These are phyloP conservation scores for Artemisia tridentata DNA, from an alignment of 129 eudicot genomes.

Conservation along the genomic window DNA sequence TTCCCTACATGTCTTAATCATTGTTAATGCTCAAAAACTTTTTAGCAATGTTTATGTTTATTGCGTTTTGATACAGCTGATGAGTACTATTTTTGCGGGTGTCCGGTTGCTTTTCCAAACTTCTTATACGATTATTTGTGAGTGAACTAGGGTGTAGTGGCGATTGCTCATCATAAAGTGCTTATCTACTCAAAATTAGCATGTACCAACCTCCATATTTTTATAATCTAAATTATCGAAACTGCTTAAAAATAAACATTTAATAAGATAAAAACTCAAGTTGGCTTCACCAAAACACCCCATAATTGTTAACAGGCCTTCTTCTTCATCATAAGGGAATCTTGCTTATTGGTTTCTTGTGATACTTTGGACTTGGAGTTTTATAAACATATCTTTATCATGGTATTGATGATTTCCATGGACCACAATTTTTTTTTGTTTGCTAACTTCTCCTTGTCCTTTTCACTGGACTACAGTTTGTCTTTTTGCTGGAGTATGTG, in stretches of 20 bases:
- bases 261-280: no score
- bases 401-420: conserved; percentile 26
- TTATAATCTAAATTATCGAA: no score
- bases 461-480: conserved; percentile 25
- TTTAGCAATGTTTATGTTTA: no score
- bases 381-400: conserved; percentile 25
- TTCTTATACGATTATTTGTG: no score
- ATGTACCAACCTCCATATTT: no score
- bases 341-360: conserved; percentile 21
- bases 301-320: neutral
- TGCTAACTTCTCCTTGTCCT: conserved; percentile 32
- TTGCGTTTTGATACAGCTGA: no score
- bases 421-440: conserved; percentile 28
- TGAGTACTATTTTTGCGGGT: no score
- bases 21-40: neutral
- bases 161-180: no score
- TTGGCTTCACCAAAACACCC: neutral
- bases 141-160: no score
- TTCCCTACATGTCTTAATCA: conserved; percentile 20
- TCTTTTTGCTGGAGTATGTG: conserved; percentile 26
- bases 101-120: no score
- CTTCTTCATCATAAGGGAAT: conserved; percentile 27
- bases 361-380: neutral
- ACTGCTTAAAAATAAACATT: no score
- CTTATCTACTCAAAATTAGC: no score